Conservation (phyloP, 768 basidiomycete genomes). For the Suillus variegatus region DNA sequence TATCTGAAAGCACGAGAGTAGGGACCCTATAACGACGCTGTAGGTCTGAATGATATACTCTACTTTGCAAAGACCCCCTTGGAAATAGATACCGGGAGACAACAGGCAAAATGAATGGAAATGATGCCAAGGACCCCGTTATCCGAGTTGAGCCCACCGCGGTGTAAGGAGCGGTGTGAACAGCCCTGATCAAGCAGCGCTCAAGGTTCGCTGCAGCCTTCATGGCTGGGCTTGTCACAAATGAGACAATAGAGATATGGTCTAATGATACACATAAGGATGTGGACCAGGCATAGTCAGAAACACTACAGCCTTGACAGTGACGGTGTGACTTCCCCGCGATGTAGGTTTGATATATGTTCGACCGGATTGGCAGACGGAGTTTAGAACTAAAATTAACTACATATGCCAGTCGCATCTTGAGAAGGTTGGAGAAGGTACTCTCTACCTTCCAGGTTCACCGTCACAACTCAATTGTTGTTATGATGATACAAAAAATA, state of each 20-base stretch:
- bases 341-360: too few species aligned
- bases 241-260: background rate
- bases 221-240: constrained; percentile 1
- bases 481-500: too few species aligned
- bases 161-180: background rate
- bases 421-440: too few species aligned
- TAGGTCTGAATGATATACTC: background rate
- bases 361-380: too few species aligned
- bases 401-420: too few species aligned
- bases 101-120: background rate
- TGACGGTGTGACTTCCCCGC: background rate
- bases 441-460: too few species aligned
- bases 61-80: background rate
- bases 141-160: background rate
- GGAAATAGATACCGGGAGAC: background rate
- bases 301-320: too few species aligned
- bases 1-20: background rate
- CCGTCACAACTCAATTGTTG: too few species aligned
- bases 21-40: background rate
- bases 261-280: background rate
- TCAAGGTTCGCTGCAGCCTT: background rate
- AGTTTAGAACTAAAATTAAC: too few species aligned
- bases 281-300: background rate
- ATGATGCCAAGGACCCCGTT: constrained; percentile 5
- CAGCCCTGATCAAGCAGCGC: constrained; percentile 4